A percentile compares a stretch with the other conserved stretches of the same genome.
These are phyloP conservation scores for Kalmanozyma brasiliensis DNA, from an alignment of 1,284 basidiomycete species.

Conservation along the genomic window DNA sequence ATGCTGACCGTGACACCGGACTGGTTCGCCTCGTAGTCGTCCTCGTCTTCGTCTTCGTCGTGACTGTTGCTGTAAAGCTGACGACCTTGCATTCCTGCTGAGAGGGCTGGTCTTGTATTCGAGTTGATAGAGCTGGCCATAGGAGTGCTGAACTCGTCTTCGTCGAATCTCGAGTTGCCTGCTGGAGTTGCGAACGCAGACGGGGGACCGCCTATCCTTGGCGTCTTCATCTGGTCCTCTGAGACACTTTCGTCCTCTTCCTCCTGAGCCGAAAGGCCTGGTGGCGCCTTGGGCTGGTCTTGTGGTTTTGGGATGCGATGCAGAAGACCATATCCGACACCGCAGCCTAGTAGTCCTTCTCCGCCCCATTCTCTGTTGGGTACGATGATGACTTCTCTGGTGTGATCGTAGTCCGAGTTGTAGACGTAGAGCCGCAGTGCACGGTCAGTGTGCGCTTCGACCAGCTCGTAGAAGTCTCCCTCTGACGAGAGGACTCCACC, in stretches of 20 bases:
- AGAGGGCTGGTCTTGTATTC: constrained; percentile 3
- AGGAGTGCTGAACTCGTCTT: constrained; percentile 33
- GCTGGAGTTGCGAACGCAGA: constrained; percentile 22
- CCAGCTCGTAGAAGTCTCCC: constrained; percentile 94
- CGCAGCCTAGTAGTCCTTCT: constrained; percentile 63
- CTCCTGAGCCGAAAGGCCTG: constrained; percentile 23
- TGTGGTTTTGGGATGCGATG: constrained; percentile 61
- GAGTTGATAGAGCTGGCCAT: constrained; percentile 16
- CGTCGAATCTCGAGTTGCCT: constrained; percentile 14
- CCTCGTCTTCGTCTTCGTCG: constrained; percentile 41
- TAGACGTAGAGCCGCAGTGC: constrained; percentile 93
- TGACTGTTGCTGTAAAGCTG: constrained; percentile 21
- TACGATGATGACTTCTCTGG: constrained; percentile 66
- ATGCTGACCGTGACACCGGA: constrained; percentile 54
- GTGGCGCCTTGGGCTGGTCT: constrained; percentile 43
- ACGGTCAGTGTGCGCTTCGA: constrained; percentile 92
- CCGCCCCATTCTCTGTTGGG: constrained; percentile 64
- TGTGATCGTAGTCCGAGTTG: constrained; percentile 88
- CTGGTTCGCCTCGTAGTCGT: constrained; percentile 45
- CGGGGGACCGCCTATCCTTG: constrained; percentile 30
- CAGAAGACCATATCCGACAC: constrained; percentile 63
- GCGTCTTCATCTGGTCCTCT: constrained; percentile 36
- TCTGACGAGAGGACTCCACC: constrained; percentile 86
- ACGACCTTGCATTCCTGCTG: constrained; percentile 9
- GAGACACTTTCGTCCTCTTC: constrained; percentile 14